phyloP scores from a whole-genome alignment of 1,284 basidiomycete species.

The Fomitopsis pinicola region DNA sequence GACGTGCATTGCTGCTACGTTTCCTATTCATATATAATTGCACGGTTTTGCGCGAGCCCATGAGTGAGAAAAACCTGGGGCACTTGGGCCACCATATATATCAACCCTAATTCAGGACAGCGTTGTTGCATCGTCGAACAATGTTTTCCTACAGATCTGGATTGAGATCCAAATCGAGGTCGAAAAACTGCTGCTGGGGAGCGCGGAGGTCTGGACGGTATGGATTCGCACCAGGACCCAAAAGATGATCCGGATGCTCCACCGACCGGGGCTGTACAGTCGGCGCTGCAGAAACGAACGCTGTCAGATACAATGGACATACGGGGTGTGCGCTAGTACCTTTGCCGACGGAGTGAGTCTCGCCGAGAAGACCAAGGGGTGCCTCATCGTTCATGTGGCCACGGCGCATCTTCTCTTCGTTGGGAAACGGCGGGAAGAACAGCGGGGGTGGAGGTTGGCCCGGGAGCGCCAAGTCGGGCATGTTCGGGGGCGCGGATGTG shows the following conservation, averaged over 20 bases:
- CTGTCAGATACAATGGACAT: not conserved
- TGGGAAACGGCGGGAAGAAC: slow-evolving; percentile 83
- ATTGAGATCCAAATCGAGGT: slow-evolving; percentile 75
- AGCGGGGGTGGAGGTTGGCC: slow-evolving; percentile 69
- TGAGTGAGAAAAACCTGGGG: no score
- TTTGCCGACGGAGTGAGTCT: slow-evolving; percentile 73
- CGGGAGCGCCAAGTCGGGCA: slow-evolving; percentile 64
- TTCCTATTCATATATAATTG: no score
- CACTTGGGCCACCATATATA: no score
- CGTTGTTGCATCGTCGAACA: not conserved
- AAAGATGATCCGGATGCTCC: slow-evolving; percentile 42
- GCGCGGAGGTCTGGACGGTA: slow-evolving; percentile 66
- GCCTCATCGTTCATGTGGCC: slow-evolving; percentile 74
- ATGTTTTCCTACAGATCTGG: slow-evolving; percentile 52
- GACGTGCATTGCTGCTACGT: no score
- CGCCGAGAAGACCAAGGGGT: slow-evolving; percentile 69
- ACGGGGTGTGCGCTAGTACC: slow-evolving; percentile 34
- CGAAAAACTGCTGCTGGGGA: slow-evolving; percentile 57
- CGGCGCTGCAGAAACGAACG: slow-evolving; percentile 36
- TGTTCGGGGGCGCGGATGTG: slow-evolving; percentile 80
- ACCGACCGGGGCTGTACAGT: slow-evolving; percentile 52
- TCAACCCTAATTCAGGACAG: no score
- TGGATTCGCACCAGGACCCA: slow-evolving; percentile 50
- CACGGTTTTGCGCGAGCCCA: no score
- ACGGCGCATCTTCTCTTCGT: slow-evolving; percentile 82